Percentiles rank a stretch among this genome's conserved stretches.
phyloP scores from a whole-genome alignment of 768 basidiomycete species.

The Suillus cothurnatus region DNA sequence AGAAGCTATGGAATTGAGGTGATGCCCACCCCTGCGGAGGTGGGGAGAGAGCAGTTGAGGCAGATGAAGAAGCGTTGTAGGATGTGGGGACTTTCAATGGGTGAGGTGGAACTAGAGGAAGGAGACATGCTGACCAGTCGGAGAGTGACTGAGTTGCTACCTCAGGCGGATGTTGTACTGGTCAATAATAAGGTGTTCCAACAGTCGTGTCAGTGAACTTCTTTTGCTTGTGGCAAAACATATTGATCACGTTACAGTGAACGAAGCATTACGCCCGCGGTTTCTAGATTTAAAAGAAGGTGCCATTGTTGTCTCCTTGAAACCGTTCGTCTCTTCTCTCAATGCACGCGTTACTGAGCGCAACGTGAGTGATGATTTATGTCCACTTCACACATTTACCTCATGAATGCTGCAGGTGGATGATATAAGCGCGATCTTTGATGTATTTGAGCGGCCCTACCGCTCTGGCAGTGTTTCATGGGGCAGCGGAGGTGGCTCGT shows the following conservation, averaged over 20 bases:
- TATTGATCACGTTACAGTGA: conserved; percentile 52
- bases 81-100: conserved; percentile 88
- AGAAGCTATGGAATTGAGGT: conserved; percentile 79
- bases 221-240: conserved; percentile 6
- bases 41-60: conserved; percentile 74
- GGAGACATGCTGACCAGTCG: conserved; percentile 81
- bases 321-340: conserved; percentile 76
- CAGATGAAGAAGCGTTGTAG: conserved; percentile 78
- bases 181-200: conserved; percentile 88
- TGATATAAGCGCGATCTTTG: conserved; percentile 82
- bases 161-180: conserved; percentile 87
- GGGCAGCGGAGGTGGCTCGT: conserved; percentile 70
- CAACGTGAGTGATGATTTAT: conserved; percentile 53
- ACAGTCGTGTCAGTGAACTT: conserved; percentile 60
- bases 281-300: conserved; percentile 96
- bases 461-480: conserved; percentile 80
- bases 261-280: conserved; percentile 82
- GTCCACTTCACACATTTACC: conserved; percentile 1
- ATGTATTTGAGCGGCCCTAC: conserved; percentile 68
- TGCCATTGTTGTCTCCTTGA: conserved; percentile 85
- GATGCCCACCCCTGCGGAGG: conserved; percentile 73
- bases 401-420: conserved; percentile 49
- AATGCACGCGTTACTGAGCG: conserved; percentile 81
- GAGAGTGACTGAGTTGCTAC: conserved; percentile 68
- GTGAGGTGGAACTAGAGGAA: conserved; percentile 77